Conservation (phyloP, 768 basidiomycete genomes). For the Termitomyces sp. region DNA sequence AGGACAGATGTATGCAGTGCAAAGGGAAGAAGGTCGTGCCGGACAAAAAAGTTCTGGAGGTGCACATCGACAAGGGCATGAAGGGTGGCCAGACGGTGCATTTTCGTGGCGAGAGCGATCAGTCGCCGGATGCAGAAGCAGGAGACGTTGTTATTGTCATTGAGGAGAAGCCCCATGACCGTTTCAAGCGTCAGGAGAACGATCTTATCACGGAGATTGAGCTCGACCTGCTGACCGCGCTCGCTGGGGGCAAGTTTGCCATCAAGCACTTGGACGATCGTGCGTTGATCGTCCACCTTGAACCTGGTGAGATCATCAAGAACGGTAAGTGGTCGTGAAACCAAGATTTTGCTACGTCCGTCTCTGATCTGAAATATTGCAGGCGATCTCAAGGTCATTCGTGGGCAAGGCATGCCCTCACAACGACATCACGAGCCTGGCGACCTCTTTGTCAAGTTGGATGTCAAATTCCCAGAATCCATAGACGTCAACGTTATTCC, state of each 20-base stretch:
- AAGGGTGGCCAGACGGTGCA: slow-evolving; percentile 87
- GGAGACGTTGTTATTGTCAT: slow-evolving; percentile 95
- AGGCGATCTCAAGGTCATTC: slow-evolving; percentile 90
- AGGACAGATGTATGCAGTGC: slow-evolving; percentile 90
- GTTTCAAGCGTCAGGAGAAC: slow-evolving; percentile 85
- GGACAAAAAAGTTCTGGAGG: slow-evolving; percentile 97
- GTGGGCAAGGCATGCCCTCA: slow-evolving; percentile 97
- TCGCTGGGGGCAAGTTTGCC: slow-evolving; percentile 86
- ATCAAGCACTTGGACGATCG: slow-evolving; percentile 95
- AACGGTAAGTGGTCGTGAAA: slow-evolving; percentile 64
- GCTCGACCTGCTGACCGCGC: slow-evolving; percentile 88
- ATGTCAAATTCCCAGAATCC: slow-evolving; percentile 84
- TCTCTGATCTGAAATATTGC: neutral
- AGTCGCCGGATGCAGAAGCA: slow-evolving; percentile 82
- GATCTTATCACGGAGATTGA: slow-evolving; percentile 86
- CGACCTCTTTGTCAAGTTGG: slow-evolving; percentile 84
- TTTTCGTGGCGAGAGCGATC: slow-evolving; percentile 90
- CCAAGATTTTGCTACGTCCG: neutral
- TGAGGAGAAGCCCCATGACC: slow-evolving; percentile 88
- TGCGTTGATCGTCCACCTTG: slow-evolving; percentile 75
- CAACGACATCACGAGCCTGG: slow-evolving; percentile 96
- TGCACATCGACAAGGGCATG: slow-evolving; percentile 98
- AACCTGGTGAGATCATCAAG: slow-evolving; percentile 90
- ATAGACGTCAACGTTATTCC: slow-evolving; percentile 66
- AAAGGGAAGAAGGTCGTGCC: slow-evolving; percentile 92